phyloP scores from a whole-genome alignment of 805 yeast genomes.

The Candida nonsorbophila region DNA sequence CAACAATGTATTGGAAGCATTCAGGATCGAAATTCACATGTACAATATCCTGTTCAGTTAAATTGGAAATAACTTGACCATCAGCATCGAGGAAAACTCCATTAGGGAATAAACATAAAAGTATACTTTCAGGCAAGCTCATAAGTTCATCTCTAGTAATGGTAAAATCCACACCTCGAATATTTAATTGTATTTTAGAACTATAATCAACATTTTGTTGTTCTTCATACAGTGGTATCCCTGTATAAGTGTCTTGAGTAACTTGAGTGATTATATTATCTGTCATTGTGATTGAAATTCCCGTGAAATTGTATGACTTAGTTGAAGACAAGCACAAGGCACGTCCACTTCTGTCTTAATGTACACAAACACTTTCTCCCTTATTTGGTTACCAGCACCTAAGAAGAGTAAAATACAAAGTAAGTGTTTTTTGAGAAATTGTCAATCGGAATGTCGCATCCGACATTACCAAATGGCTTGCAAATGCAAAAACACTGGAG shows the following conservation, averaged over 20 bases:
- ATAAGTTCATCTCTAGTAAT: slow-evolving; percentile 85
- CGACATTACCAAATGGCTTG: too few relatives aligned
- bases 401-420: too few relatives aligned
- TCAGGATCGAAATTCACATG: slow-evolving; percentile 81
- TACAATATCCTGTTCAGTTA: slow-evolving; percentile 76
- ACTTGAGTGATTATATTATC: slow-evolving; percentile 71
- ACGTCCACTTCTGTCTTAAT: too few relatives aligned
- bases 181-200: slow-evolving; percentile 68
- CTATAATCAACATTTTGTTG: slow-evolving; percentile 44
- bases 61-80: slow-evolving; percentile 72
- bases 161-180: slow-evolving; percentile 69
- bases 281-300: slow-evolving; percentile 27
- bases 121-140: slow-evolving; percentile 85
- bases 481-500: too few relatives aligned
- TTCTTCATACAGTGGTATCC: slow-evolving; percentile 15
- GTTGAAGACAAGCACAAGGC: too few relatives aligned
- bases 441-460: too few relatives aligned
- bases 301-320: too few relatives aligned
- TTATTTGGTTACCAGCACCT: too few relatives aligned
- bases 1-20: slow-evolving; percentile 80
- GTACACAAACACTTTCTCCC: too few relatives aligned
- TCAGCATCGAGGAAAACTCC: slow-evolving; percentile 78
- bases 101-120: slow-evolving; percentile 83
- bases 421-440: too few relatives aligned
- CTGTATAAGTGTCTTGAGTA: slow-evolving; percentile 29